Evolutionary conservation across 2,329 filamentous ascomycete species (phyloP).

Genomic region (Sclerotinia nivalis): DNA sequence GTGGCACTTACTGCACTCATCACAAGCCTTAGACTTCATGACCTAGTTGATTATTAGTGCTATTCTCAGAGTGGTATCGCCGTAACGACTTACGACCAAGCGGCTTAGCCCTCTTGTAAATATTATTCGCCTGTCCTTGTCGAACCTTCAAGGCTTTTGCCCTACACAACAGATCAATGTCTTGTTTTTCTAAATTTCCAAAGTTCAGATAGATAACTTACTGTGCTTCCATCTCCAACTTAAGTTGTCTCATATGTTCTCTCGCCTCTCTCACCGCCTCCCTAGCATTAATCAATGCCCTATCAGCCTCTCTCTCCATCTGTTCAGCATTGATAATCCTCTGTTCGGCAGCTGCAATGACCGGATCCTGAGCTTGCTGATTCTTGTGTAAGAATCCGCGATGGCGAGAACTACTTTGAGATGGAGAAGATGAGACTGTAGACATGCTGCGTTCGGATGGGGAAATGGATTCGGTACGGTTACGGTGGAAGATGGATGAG

Average conservation of each 20-base stretch:
- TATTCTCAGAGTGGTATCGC: neutral
- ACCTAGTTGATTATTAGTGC: neutral
- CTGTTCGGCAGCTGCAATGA: conserved; percentile 19
- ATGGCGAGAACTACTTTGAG: neutral
- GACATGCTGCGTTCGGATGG: conserved; percentile 17
- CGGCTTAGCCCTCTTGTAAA: conserved; percentile 21
- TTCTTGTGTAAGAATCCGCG: conserved; percentile 19
- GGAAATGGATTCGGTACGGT: conserved; percentile 12
- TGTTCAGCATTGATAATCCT: conserved; percentile 20
- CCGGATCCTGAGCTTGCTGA: conserved; percentile 9
- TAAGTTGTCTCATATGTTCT: conserved; percentile 17
- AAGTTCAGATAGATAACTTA: neutral
- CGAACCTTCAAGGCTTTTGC: conserved; percentile 11
- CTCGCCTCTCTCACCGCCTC: conserved; percentile 19
- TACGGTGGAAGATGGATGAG: conserved; percentile 21
- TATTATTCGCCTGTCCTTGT: conserved; percentile 19
- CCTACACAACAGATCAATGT: conserved; percentile 14
- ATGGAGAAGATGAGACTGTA: conserved; percentile 5
- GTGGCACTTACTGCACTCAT: neutral
- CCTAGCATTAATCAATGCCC: conserved; percentile 16
- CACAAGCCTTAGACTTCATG: conserved; percentile 10
- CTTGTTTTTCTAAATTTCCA: neutral
- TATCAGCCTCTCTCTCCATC: conserved; percentile 20
- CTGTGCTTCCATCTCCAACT: conserved; percentile 17
- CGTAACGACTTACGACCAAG: conserved; percentile 23